Percentiles rank a stretch among this genome's conserved stretches.
phyloP scores from a whole-genome alignment of 2,329 filamentous ascomycete species.

The Aureobasidium sp. region DNA sequence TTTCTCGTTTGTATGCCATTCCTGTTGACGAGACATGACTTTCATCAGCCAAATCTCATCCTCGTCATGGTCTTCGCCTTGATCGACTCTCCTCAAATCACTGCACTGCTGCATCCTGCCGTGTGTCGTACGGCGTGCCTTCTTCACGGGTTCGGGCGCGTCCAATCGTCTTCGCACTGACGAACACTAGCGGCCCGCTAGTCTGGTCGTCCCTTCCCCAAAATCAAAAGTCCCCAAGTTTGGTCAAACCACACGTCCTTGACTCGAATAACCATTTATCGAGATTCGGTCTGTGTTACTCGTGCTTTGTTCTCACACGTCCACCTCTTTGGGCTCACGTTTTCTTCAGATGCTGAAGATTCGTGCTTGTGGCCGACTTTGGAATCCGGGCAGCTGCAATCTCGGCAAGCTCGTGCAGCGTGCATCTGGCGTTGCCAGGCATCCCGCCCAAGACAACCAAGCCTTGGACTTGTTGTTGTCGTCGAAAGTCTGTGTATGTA shows the following conservation, averaged over 20 bases:
- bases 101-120: conserved; percentile 1
- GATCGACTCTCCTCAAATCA: background rate
- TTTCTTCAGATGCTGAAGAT: conserved; percentile 9
- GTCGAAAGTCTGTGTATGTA: background rate
- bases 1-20: background rate
- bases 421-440: conserved; percentile 7
- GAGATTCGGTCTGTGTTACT: background rate
- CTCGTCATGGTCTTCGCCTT: background rate
- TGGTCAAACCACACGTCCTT: background rate
- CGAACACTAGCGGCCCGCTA: conserved; percentile 6
- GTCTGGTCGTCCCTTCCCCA: background rate
- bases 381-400: background rate
- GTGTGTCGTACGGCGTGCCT: background rate
- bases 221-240: background rate
- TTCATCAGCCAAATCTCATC: background rate
- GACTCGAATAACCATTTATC: background rate
- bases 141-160: background rate
- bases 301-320: background rate
- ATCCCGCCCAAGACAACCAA: background rate
- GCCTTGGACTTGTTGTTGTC: background rate
- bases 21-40: background rate
- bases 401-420: conserved; percentile 1
- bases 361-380: background rate
- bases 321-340: background rate
- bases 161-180: conserved; percentile 2